These are phyloP conservation scores for Eucalyptus erythrocorys DNA, from an alignment of 345 rosid species.

Conservation along the genomic window DNA sequence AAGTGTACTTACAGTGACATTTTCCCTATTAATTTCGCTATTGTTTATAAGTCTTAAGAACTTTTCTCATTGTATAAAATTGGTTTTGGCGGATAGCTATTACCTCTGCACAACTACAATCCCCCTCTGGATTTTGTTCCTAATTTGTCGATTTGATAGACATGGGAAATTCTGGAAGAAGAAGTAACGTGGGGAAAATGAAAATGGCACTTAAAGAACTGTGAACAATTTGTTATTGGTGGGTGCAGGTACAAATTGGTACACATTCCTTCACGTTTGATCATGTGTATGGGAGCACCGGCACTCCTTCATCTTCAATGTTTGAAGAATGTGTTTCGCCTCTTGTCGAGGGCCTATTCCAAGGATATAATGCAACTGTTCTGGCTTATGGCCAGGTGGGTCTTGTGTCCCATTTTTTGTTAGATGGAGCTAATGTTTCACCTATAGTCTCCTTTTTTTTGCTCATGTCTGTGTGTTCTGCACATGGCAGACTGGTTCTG, in stretches of 20 bases:
- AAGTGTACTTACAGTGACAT: neutral
- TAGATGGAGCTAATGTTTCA: neutral
- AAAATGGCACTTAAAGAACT: neutral
- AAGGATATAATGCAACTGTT: constrained; percentile 98
- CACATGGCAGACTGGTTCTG: constrained; percentile 82
- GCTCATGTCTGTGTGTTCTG: constrained; percentile 1
- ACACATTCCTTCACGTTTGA: constrained; percentile 94
- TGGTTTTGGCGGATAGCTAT: neutral
- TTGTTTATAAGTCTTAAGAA: neutral
- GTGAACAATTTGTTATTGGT: neutral
- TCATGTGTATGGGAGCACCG: constrained; percentile 90
- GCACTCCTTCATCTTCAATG: constrained; percentile 70
- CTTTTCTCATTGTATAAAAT: neutral
- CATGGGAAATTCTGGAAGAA: neutral
- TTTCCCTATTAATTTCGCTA: neutral
- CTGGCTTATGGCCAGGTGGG: constrained; percentile 99
- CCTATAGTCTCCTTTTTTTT: neutral
- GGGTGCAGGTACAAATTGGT: constrained; percentile 85
- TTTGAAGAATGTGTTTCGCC: constrained; percentile 85
- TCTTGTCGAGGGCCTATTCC: constrained; percentile 93
- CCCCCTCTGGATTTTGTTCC: neutral
- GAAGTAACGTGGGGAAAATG: neutral
- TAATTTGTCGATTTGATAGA: neutral
- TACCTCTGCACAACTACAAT: neutral
- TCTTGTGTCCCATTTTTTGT: neutral